Evolutionary conservation across 768 basidiomycete species (phyloP).

Genomic region (Saitozyma podzolica): DNA sequence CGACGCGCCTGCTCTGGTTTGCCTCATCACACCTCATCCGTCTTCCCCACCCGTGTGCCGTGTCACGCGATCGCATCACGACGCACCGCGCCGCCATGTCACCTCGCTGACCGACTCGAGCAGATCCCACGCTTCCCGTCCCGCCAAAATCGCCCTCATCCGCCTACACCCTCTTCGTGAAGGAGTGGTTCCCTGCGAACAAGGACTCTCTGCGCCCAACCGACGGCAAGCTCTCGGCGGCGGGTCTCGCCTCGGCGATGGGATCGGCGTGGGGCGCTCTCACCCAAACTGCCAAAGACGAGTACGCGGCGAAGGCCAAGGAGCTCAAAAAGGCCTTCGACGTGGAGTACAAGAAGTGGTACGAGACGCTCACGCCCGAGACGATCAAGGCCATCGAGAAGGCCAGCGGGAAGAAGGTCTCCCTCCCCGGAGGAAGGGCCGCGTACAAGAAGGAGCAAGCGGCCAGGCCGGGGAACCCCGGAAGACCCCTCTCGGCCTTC

Average conservation of each 20-base stretch:
- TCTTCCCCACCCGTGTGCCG: too few relatives aligned
- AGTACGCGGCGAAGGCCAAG: slow-evolving; percentile 15
- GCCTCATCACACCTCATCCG: too few relatives aligned
- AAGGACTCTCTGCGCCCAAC: slow-evolving; percentile 4
- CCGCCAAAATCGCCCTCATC: slow-evolving; percentile 23
- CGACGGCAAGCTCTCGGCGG: slow-evolving; percentile 26
- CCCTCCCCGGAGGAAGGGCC: slow-evolving; percentile 30
- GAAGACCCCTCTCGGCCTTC: slow-evolving; percentile 29
- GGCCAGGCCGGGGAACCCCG: slow-evolving; percentile 26
- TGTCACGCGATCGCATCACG: too few relatives aligned
- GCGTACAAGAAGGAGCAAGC: slow-evolving; percentile 11
- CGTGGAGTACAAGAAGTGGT: slow-evolving; percentile 27
- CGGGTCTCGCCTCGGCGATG: slow-evolving; percentile 10
- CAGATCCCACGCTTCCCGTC: slow-evolving; percentile 18
- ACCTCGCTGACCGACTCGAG: background rate
- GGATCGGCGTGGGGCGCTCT: slow-evolving; percentile 26
- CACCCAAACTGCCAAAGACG: slow-evolving; percentile 11
- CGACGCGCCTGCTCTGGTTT: too few relatives aligned
- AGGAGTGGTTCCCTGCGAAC: slow-evolving; percentile 24
- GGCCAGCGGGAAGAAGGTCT: slow-evolving; percentile 29
- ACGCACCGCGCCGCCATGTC: too few relatives aligned
- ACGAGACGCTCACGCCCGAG: slow-evolving; percentile 19
- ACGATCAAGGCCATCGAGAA: slow-evolving; percentile 23
- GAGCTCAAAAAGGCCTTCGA: slow-evolving; percentile 19
- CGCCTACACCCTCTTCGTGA: slow-evolving; percentile 36